Base-by-base conservation (phyloP, 2,329 filamentous ascomycete genomes). In the Ceratocystis variospora region DNA sequence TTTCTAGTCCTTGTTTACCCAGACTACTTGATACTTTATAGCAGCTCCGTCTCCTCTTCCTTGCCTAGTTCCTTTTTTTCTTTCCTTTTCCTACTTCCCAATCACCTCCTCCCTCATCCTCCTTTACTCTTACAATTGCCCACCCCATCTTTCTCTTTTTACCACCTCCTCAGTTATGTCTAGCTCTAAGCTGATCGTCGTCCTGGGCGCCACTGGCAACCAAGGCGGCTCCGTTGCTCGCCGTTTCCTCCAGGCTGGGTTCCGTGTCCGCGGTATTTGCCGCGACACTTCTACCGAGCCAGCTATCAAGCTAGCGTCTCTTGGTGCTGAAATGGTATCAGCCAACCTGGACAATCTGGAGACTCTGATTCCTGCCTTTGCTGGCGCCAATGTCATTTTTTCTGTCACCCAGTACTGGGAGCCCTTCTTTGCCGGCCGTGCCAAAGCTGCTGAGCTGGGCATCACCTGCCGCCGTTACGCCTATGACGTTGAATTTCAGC, bases 331-430 rank as follows among this genome's bases (percentile, higher is more conserved):
- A 68, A 70, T 80, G 22, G 75, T 80, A 61, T 64, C 71, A 59
- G 79, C 76, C 5, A 75, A 82, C 44, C 71, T 80, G 41, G 75
- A 78, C 65, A 76, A 80, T 61, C 70, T 73, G 2, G 68, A 69
- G 1, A 74, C 74, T 12, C 74, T 82, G 44, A 71, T 74, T 61
- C 53, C 70, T 0, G 78, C 77, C 0, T 80, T 81, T 66, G 59
- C 45, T 1, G 78, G 77, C 6, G 80, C 80, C 19, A 77, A 79
- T 67, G 71, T 77, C 66, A 81, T 84, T 68, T 84, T 83, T 72
- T 76, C 76, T 68, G 78, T 82, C 62, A 84, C 81, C 0, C 77
- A 84, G 68, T 84, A 80, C 72, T 84, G 79, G 78, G 77, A 80
- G 65, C 75, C 77, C 1, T 81, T 81, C 70, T 77, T 77, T 70